phyloP scores from a whole-genome alignment of 768 basidiomycete species.

The Russula sp. region DNA sequence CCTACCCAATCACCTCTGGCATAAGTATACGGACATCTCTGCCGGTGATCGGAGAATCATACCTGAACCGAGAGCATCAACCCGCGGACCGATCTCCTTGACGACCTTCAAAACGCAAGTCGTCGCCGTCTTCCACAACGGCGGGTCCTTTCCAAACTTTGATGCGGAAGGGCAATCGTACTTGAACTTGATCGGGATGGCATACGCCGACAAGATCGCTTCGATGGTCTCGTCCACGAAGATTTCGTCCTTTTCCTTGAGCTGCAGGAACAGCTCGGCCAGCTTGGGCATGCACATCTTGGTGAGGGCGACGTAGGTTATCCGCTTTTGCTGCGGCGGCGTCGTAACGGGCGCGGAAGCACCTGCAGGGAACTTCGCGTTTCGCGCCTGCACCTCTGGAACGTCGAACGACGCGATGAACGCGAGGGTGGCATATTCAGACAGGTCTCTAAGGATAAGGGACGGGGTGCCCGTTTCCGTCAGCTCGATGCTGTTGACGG shows the following conservation, averaged over 20 bases:
- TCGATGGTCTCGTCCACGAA: constrained; percentile 84
- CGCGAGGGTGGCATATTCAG: constrained; percentile 81
- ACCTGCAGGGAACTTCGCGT: constrained; percentile 8
- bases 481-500: constrained; percentile 63
- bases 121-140: constrained; percentile 96
- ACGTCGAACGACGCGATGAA: constrained; percentile 76
- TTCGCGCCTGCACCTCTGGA: constrained; percentile 26
- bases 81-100: constrained; percentile 52
- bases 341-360: constrained; percentile 28
- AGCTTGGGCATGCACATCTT: constrained; percentile 85
- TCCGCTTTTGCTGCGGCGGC: constrained; percentile 48
- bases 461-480: constrained; percentile 57
- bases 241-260: constrained; percentile 54
- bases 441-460: constrained; percentile 73
- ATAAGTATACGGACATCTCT: constrained; percentile 17
- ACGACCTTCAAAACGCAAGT: constrained; percentile 68
- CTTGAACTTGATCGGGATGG: constrained; percentile 88
- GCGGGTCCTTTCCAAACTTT: constrained; percentile 79
- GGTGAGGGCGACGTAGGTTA: constrained; percentile 86
- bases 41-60: background rate
- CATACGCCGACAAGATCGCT: constrained; percentile 73
- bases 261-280: constrained; percentile 66
- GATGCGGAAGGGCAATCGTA: constrained; percentile 91
- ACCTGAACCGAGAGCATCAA: constrained; percentile 50
- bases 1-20: constrained; percentile 31